Percentiles rank a stretch among this genome's conserved stretches.
phyloP scores from a whole-genome alignment of 1,284 basidiomycete genomes.

The Gomphus sp. region DNA sequence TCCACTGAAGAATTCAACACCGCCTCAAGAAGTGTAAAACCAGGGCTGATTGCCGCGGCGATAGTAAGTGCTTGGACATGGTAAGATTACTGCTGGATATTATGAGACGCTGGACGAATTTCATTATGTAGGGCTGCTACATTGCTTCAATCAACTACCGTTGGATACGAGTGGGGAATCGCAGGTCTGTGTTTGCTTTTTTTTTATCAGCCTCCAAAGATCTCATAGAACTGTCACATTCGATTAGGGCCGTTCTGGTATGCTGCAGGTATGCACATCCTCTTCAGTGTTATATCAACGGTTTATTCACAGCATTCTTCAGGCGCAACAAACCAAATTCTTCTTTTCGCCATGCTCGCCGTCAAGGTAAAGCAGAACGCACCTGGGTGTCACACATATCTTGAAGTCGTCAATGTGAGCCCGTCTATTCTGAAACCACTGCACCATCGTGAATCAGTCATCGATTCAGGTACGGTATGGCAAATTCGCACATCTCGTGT shows the following conservation, averaged over 20 bases:
- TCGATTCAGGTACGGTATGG: conserved; percentile 26
- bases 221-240: background rate
- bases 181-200: conserved; percentile 16
- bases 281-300: too few species aligned
- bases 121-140: too few species aligned
- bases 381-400: too few species aligned
- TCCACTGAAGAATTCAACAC: too few species aligned
- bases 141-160: too few species aligned
- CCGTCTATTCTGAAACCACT: too few species aligned
- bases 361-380: conserved; percentile 28
- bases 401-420: too few species aligned
- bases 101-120: too few species aligned
- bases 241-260: conserved; percentile 15
- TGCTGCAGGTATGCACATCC: conserved; percentile 11
- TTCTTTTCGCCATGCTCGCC: too few species aligned
- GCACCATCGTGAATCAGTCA: conserved; percentile 13
- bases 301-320: background rate
- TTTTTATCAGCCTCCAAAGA: background rate
- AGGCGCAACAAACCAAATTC: conserved; percentile 27
- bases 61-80: conserved; percentile 34
- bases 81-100: conserved; percentile 14
- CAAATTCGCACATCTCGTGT: conserved; percentile 31
- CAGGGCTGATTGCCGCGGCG: conserved; percentile 46
- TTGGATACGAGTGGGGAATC: too few species aligned
- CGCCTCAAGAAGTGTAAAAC: conserved; percentile 37